These are phyloP conservation scores for Vitis hybrid DNA, from an alignment of 177 flowering plant genomes.

Conservation along the genomic window DNA sequence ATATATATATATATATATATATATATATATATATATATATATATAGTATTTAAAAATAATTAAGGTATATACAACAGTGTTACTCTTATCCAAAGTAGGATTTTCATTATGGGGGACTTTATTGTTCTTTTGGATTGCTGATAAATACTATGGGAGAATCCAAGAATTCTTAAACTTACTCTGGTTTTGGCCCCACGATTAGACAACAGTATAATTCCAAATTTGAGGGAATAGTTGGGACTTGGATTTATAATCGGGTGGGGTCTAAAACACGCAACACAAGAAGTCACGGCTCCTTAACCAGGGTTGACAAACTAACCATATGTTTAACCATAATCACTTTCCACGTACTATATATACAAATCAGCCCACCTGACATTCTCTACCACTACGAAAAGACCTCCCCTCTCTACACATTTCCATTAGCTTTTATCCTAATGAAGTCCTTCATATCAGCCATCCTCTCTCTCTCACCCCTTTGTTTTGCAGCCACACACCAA, in stretches of 20 bases:
- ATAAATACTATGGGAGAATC: too few species aligned
- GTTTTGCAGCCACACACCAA: constrained; percentile 19
- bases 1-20: too few species aligned
- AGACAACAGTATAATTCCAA: neutral
- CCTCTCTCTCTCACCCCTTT: constrained; percentile 30
- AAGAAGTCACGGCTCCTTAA: neutral
- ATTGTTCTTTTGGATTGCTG: too few species aligned
- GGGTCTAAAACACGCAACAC: neutral
- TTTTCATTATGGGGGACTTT: too few species aligned
- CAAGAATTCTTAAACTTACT: too few species aligned
- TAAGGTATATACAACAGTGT: too few species aligned
- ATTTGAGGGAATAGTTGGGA: neutral
- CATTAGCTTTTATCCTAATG: constrained; percentile 15
- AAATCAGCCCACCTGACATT: constrained; percentile 15
- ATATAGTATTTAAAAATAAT: too few species aligned
- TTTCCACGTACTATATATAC: constrained; percentile 39
- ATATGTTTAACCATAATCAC: constrained; percentile 9
- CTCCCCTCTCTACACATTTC: constrained; percentile 19
- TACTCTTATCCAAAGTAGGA: too few species aligned
- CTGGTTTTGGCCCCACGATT: too few species aligned
- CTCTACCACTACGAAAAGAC: constrained; percentile 14
- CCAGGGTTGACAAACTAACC: constrained; percentile 20
- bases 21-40: too few species aligned
- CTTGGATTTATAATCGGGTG: neutral
- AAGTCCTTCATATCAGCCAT: constrained; percentile 18